Conservation (phyloP, 2,329 filamentous ascomycete genomes). For the Fusarium equiseti region DNA sequence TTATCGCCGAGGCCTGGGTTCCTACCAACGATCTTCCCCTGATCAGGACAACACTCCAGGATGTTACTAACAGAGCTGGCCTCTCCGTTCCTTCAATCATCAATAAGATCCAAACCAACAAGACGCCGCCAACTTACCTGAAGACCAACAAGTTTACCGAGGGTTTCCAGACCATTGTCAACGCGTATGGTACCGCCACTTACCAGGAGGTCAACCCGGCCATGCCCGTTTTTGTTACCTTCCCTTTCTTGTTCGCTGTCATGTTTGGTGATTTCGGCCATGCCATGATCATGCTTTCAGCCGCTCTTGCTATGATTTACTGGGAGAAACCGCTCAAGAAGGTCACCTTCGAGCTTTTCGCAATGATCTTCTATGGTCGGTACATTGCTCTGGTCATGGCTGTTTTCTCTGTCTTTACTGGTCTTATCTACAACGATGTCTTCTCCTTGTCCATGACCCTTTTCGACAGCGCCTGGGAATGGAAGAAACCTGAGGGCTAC, state of each 20-base stretch:
- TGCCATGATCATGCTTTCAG: conserved; percentile 86
- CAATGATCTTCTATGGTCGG: conserved; percentile 98
- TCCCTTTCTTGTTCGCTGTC: conserved; percentile 99
- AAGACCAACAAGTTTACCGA: conserved; percentile 99
- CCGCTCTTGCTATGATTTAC: conserved; percentile 93
- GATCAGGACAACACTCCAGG: conserved; percentile 93
- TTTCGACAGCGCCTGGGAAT: conserved; percentile 92
- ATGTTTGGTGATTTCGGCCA: conserved; percentile 99
- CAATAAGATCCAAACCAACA: conserved; percentile 96
- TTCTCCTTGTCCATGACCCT: conserved; percentile 94
- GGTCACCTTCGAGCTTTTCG: conserved; percentile 91
- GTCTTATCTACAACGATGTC: conserved; percentile 96
- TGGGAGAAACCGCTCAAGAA: conserved; percentile 95
- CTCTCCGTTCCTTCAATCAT: conserved; percentile 98
- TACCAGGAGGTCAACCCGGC: conserved; percentile 98
- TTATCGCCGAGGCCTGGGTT: conserved; percentile 98
- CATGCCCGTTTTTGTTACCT: conserved; percentile 94
- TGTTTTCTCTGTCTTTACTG: conserved; percentile 95
- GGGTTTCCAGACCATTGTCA: conserved; percentile 98
- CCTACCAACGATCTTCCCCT: conserved; percentile 89
- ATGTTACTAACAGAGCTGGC: conserved; percentile 95
- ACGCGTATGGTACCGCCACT: conserved; percentile 97
- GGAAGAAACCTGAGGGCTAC: conserved; percentile 75
- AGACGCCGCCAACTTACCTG: conserved; percentile 96
- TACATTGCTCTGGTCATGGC: conserved; percentile 99